These are phyloP conservation scores for Neurospora sp. DNA, from an alignment of 495 filamentous ascomycete genomes.

Conservation along the genomic window DNA sequence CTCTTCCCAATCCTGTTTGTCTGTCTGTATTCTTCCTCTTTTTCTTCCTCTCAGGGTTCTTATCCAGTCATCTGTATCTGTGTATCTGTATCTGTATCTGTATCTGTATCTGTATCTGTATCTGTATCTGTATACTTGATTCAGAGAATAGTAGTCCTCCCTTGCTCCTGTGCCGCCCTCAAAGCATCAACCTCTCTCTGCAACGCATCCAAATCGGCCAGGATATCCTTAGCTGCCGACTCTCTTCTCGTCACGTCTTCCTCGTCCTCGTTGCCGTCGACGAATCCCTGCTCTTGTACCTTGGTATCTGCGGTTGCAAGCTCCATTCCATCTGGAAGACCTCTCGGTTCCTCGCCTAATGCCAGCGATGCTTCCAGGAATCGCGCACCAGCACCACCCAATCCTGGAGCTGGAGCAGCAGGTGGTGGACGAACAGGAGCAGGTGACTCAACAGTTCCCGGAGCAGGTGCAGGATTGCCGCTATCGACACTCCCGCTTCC, in stretches of 20 bases:
- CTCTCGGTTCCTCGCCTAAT: conserved; percentile 7
- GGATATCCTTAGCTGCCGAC: conserved; percentile 39
- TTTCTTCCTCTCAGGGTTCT: background rate
- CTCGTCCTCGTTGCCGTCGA: background rate
- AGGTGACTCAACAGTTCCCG: background rate
- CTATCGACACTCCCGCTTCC: conserved; percentile 37
- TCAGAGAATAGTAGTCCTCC: background rate
- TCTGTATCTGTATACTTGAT: background rate
- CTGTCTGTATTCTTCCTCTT: background rate
- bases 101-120: background rate
- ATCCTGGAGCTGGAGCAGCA: background rate
- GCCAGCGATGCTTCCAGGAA: conserved; percentile 5
- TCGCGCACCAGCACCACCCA: conserved; percentile 6
- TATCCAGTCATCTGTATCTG: background rate
- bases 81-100: background rate
- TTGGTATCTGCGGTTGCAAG: background rate
- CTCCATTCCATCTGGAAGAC: background rate
- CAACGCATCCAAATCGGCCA: conserved; percentile 57
- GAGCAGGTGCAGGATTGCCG: background rate
- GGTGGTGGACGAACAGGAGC: conserved; percentile 11
- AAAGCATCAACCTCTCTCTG: conserved; percentile 66
- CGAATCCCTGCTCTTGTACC: no score
- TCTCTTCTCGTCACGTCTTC: background rate
- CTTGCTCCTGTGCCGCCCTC: conserved; percentile 23
- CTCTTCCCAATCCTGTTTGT: background rate